Evolutionary conservation across 164 flowering plant species (phyloP), one percentile per base, ranked within the genome.

Genomic region (Akebia trifoliata): DNA sequence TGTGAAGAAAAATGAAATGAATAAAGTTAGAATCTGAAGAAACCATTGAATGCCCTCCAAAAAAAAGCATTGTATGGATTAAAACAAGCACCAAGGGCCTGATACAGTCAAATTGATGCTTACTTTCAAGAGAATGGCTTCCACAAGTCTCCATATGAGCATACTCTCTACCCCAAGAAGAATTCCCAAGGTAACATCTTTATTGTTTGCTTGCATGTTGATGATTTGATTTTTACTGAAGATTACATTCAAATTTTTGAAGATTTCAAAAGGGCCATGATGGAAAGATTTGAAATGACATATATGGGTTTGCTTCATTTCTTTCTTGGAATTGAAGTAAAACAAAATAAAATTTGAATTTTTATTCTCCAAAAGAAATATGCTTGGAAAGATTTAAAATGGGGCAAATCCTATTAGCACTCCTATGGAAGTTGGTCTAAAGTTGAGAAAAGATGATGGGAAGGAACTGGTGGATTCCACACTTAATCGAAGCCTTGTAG

Each of bases 251-350:
- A n/a, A n/a, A n/a, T n/a, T n/a, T n/a, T n/a, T n/a, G n/a, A n/a
- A n/a, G n/a, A n/a, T n/a, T n/a, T n/a, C n/a, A n/a, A n/a, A n/a
- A n/a, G n/a, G n/a, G n/a, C n/a, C n/a, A n/a, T n/a, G n/a, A n/a
- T n/a, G n/a, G n/a, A n/a, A n/a, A n/a, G n/a, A n/a, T n/a, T n/a
- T n/a, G n/a, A n/a, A n/a, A n/a, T n/a, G n/a, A n/a, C n/a, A n/a
- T n/a, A n/a, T n/a, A n/a, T n/a, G n/a, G n/a, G n/a, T n/a, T n/a
- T n/a, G n/a, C n/a, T n/a, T n/a, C 49, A 45, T 50, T 50, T 50
- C 36, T 31, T 50, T 50, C 37, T 50, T 50, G 54, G 37, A 2
- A 50, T 50, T 50, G 22, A 45, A 28, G 38, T 45, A n/a, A 30
- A 14, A 4, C 38, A 46, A 20, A 29, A 7, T n/a, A n/a, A 29